Conservation (phyloP, 2,329 filamentous ascomycete species). For the Helminthosporium solani region DNA sequence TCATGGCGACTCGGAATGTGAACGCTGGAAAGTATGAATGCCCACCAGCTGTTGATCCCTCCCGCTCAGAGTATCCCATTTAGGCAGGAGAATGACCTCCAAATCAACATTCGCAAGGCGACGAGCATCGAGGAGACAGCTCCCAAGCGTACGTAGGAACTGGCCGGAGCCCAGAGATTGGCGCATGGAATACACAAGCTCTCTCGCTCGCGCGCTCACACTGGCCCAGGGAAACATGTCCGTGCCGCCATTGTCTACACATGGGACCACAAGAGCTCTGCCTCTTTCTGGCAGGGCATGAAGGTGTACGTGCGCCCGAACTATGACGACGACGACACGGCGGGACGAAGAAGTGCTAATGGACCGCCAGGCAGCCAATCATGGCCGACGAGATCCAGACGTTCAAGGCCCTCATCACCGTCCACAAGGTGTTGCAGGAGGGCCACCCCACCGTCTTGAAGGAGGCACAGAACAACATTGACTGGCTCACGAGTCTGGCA, state of each 20-base stretch:
- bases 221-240: slow-evolving; percentile 76
- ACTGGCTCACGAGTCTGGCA: slow-evolving; percentile 90
- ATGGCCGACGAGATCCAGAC: slow-evolving; percentile 98
- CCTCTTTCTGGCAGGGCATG: slow-evolving; percentile 95
- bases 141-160: slow-evolving; percentile 58
- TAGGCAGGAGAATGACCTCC: slow-evolving; percentile 63
- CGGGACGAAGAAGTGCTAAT: slow-evolving; percentile 14
- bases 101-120: slow-evolving; percentile 67
- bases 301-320: slow-evolving; percentile 74
- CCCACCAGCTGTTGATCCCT: neutral
- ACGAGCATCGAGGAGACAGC: slow-evolving; percentile 67
- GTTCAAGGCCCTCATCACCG: slow-evolving; percentile 95
- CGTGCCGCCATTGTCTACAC: slow-evolving; percentile 97
- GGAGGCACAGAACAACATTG: slow-evolving; percentile 84
- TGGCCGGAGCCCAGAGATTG: too few relatives aligned
- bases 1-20: slow-evolving; percentile 50
- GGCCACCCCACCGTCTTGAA: slow-evolving; percentile 84
- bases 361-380: slow-evolving; percentile 81
- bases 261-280: slow-evolving; percentile 96
- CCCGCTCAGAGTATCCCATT: slow-evolving; percentile 4
- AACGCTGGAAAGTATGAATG: slow-evolving; percentile 61
- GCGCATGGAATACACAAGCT: too few relatives aligned
- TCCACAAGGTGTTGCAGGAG: slow-evolving; percentile 97
- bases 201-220: slow-evolving; percentile 33
- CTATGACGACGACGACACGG: neutral